Conservation (phyloP, 371 early-diverging fungal species). For the Rhizopus delemar region DNA sequence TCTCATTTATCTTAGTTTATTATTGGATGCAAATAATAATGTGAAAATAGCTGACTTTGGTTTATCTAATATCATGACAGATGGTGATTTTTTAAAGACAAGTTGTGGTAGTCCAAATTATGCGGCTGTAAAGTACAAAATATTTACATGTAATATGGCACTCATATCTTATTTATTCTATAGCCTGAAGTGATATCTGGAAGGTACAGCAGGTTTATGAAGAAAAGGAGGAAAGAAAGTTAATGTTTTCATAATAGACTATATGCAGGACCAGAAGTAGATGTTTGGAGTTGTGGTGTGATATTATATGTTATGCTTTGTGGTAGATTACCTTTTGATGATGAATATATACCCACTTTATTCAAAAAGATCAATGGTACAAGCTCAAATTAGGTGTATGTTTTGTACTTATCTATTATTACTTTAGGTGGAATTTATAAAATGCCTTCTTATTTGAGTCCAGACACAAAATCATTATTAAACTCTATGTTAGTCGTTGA, state of each 20-base stretch:
- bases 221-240: not conserved
- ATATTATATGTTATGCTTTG: constrained; percentile 99
- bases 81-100: constrained; percentile 95
- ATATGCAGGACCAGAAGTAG: constrained; percentile 98
- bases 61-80: constrained; percentile 91
- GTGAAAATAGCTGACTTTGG: constrained; percentile 98
- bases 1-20: constrained; percentile 54
- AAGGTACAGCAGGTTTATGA: constrained; percentile 50
- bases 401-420: not conserved
- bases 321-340: constrained; percentile 98
- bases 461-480: constrained; percentile 80
- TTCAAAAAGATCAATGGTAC: constrained; percentile 90
- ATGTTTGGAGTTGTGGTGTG: constrained; percentile 99
- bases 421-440: constrained; percentile 84
- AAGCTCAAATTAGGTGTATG: too few species aligned
- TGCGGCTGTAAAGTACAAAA: constrained; percentile 64
- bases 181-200: constrained; percentile 95
- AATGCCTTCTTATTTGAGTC: constrained; percentile 83
- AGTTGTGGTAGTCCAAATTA: constrained; percentile 92
- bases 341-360: constrained; percentile 94
- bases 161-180: constrained; percentile 4
- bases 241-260: constrained; percentile 41
- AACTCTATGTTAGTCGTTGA: constrained; percentile 95
- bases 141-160: not conserved
- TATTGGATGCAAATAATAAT: constrained; percentile 92